Evolutionary conservation across 257 asterid genomes (phyloP).

Genomic region (Phtheirospermum japonicum): DNA sequence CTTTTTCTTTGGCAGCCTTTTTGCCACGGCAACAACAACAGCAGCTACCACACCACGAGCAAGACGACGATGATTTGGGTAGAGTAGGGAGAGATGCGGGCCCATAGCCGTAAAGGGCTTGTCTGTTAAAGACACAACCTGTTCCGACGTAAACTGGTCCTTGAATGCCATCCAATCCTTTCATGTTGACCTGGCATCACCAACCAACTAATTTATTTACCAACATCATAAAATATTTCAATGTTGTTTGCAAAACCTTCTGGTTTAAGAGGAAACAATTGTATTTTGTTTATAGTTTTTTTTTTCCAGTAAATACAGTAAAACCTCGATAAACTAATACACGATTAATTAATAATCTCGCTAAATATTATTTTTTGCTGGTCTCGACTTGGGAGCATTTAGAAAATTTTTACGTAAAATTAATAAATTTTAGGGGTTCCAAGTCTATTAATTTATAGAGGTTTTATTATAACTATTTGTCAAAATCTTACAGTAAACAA

Average conservation of each 20-base stretch:
- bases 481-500: background rate
- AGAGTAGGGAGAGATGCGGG: conserved; percentile 61
- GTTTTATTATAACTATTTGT: too few species aligned
- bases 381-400: too few species aligned
- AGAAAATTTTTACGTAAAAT: too few species aligned
- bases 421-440: too few species aligned
- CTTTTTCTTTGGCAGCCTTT: conserved; percentile 76
- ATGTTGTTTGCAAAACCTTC: background rate
- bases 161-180: conserved; percentile 96
- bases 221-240: background rate
- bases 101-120: conserved; percentile 96
- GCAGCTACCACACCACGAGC: conserved; percentile 60
- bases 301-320: too few species aligned
- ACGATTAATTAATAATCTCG: too few species aligned
- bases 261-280: too few species aligned
- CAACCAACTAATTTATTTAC: background rate
- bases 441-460: too few species aligned
- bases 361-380: too few species aligned
- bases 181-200: conserved; percentile 83
- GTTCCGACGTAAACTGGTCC: conserved; percentile 98
- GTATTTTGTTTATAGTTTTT: too few species aligned
- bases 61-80: conserved; percentile 60
- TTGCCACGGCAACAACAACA: conserved; percentile 77
- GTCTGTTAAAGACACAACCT: conserved; percentile 88
- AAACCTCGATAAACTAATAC: background rate